Percentiles rank a stretch among this genome's conserved stretches.
phyloP scores from a whole-genome alignment of 345 rosid genomes.

The Pelargonium nanum region DNA sequence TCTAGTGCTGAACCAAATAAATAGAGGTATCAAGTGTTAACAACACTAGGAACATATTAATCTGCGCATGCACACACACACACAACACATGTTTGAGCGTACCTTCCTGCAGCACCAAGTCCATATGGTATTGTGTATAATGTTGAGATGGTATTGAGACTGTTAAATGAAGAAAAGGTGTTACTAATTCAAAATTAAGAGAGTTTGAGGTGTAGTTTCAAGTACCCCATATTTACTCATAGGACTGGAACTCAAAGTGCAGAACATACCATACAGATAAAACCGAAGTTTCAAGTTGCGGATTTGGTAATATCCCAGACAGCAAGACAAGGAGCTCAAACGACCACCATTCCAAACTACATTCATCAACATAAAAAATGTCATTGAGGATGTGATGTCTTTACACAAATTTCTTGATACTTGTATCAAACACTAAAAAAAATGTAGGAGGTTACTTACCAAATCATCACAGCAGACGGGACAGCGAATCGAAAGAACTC shows the following conservation, averaged over 20 bases:
- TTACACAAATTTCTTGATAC: neutral
- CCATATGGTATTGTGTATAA: constrained; percentile 21
- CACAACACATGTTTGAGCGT: neutral
- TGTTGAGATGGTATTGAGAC: constrained; percentile 22
- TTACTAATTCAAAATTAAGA: too few species aligned
- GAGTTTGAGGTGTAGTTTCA: too few species aligned
- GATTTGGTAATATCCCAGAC: constrained; percentile 30
- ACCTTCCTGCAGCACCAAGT: constrained; percentile 12
- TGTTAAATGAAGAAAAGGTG: constrained; percentile 3
- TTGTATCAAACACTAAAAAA: neutral
- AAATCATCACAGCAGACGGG: constrained; percentile 40
- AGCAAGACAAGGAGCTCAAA: constrained; percentile 29
- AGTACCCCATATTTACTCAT: neutral
- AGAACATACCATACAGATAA: too few species aligned
- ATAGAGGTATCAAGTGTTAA: neutral
- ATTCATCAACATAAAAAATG: neutral
- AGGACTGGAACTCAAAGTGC: too few species aligned
- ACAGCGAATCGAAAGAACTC: constrained; percentile 35
- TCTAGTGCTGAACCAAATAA: constrained; percentile 23
- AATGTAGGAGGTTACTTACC: constrained; percentile 15
- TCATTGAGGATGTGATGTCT: neutral
- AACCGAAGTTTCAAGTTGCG: constrained; percentile 17
- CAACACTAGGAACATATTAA: neutral
- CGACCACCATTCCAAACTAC: constrained; percentile 38
- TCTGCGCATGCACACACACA: neutral